These are phyloP conservation scores for Gynandropsis gynandra DNA, from an alignment of 345 rosid species.

Conservation along the genomic window DNA sequence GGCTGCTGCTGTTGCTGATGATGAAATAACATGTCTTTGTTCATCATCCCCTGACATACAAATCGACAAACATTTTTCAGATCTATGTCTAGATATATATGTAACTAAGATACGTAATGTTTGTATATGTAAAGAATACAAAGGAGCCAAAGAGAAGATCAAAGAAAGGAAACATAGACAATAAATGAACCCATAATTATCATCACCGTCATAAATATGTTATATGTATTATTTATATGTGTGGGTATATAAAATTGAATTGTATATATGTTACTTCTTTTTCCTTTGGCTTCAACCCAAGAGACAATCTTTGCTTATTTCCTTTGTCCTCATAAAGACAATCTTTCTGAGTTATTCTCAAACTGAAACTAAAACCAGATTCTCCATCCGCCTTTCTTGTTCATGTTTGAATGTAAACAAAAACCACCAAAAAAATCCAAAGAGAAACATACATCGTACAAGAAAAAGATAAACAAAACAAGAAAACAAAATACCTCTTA, in stretches of 20 bases:
- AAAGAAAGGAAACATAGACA: constrained; percentile 23
- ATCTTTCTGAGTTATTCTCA: too few relatives aligned
- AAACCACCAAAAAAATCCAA: constrained; percentile 39
- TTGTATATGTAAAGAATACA: not conserved
- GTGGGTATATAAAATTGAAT: constrained; percentile 1
- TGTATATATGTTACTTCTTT: constrained; percentile 27
- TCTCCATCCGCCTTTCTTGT: constrained; percentile 28
- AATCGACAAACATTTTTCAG: constrained; percentile 18
- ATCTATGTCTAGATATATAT: constrained; percentile 15
- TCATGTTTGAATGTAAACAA: constrained; percentile 26
- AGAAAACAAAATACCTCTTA: constrained; percentile 17
- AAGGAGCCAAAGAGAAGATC: constrained; percentile 23
- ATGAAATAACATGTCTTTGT: constrained; percentile 47
- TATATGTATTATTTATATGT: constrained; percentile 11
- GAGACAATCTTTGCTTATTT: constrained; percentile 51
- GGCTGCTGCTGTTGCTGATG: constrained; percentile 34
- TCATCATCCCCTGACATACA: constrained; percentile 27
- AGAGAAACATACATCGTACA: constrained; percentile 17
- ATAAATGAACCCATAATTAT: constrained; percentile 18
- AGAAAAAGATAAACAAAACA: constrained; percentile 18
- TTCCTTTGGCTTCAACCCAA: constrained; percentile 63
- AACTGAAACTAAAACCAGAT: constrained; percentile 24
- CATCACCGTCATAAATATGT: too few relatives aligned
- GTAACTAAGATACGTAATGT: constrained; percentile 5
- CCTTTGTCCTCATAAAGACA: too few relatives aligned